A percentile compares a stretch with the other conserved stretches of the same genome.
Evolutionary conservation across 2,329 filamentous ascomycete species (phyloP).

Genomic region (Pestalotiopsis sp.): DNA sequence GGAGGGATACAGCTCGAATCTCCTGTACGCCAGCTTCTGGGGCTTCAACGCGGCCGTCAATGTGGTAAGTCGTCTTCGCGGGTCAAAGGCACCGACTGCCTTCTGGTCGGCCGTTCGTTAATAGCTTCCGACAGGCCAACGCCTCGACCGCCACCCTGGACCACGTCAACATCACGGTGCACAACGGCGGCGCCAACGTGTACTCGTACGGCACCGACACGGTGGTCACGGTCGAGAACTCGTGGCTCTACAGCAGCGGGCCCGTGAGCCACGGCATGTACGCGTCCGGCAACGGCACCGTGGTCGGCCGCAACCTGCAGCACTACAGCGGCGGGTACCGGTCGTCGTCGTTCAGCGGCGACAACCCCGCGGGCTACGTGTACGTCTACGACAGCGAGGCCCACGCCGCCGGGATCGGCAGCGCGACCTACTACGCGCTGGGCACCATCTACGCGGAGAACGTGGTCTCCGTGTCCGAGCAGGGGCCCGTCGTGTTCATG

Average conservation of each 20-base stretch:
- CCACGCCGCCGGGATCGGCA: slow-evolving; percentile 4
- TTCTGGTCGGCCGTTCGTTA: no score
- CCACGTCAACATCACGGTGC: slow-evolving; percentile 10
- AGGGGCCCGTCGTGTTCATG: background rate
- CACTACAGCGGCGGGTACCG: slow-evolving; percentile 3
- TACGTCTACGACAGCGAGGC: slow-evolving; percentile 7
- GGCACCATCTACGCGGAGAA: slow-evolving; percentile 7
- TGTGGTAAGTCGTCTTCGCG: background rate
- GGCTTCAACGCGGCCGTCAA: slow-evolving; percentile 10
- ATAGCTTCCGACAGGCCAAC: background rate
- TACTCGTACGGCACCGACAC: slow-evolving; percentile 8
- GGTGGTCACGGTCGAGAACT: slow-evolving; percentile 3
- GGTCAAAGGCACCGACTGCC: background rate
- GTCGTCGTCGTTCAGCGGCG: slow-evolving; percentile 7
- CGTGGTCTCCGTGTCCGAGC: background rate
- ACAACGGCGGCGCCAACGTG: slow-evolving; percentile 11
- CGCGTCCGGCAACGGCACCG: slow-evolving; percentile 3
- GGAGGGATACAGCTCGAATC: slow-evolving; percentile 9
- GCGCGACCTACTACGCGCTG: slow-evolving; percentile 10
- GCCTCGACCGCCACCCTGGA: slow-evolving; percentile 6
- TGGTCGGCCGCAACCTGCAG: slow-evolving; percentile 2
- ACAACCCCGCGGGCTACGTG: slow-evolving; percentile 7
- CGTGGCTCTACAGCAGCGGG: slow-evolving; percentile 11
- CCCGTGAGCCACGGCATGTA: slow-evolving; percentile 9
- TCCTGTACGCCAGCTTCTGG: slow-evolving; percentile 8